Evolutionary conservation across 2,329 filamentous ascomycete genomes (phyloP), one percentile per base, ranked within the genome.

Genomic region (Chrysoporthe puriensis): DNA sequence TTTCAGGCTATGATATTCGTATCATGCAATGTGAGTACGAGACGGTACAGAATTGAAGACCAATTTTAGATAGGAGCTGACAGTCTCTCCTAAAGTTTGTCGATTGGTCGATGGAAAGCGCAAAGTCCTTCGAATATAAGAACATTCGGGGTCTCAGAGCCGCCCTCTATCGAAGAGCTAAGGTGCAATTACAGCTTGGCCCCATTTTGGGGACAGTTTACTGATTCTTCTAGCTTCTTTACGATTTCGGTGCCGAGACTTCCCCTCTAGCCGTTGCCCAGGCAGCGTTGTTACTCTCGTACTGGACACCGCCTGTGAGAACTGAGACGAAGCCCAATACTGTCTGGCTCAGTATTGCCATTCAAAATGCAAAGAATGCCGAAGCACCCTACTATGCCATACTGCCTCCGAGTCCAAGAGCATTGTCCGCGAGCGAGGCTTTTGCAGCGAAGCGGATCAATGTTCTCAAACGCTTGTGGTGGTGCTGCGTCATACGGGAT

Each of bases 401-500:
- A 36, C 11, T 63, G 4, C 48, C 61, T n/a, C 16, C 61, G 13
- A 42, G n/a, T n/a, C 4, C 78, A 76, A 70, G 78, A 73, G 14
- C 73, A 72, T 4, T 75, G 73, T 69, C 77, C 72, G 1, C 67
- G 72, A 64, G 71, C 16, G 13, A 40, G 26, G 9, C 21, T 18
- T 2, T 62, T 70, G 48, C 43, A 14, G 61, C 40, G 7, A 65
- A 65, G 46, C 42, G 40, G n/a, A 26, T 52, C 34, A 63, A 63
- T 43, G 69, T 74, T 14, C 75, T 73, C 44, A 85, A 85, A 72
- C 76, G 83, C 3, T 72, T 86, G 11, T 85, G 83, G 83, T 85
- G 84, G 83, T 83, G 82, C 61, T 84, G 83, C 64, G 75, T 85
- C 43, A 77, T 85, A 6, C 80, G 84, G 11, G 83, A 85, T 71